A percentile compares a stretch with the other conserved stretches of the same genome.
Conservation (phyloP, 2,329 filamentous ascomycete genomes). For the Aspergillus pseudotamarii region DNA sequence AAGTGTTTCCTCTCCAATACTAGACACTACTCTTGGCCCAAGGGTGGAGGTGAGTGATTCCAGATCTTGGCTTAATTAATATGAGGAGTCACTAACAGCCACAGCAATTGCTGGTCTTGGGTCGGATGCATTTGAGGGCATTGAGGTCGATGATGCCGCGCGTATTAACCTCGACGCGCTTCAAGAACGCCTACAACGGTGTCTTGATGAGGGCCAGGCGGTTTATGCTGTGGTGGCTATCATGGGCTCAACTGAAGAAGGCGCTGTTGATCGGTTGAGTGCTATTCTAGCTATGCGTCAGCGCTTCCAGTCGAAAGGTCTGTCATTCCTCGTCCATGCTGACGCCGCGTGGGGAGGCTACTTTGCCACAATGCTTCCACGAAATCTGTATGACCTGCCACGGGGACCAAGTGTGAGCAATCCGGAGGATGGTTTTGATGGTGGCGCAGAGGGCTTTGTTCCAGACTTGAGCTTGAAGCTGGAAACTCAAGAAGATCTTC, state of each 20-base stretch:
- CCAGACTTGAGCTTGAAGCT: constrained; percentile 18
- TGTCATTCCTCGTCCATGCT: constrained; percentile 51
- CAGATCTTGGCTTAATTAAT: not conserved
- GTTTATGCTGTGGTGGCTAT: constrained; percentile 52
- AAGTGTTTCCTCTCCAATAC: constrained; percentile 46
- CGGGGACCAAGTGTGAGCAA: not conserved
- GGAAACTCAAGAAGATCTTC: constrained; percentile 41
- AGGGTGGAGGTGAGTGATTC: constrained; percentile 41
- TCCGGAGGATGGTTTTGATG: not conserved
- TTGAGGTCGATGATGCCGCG: constrained; percentile 45
- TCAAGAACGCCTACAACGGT: constrained; percentile 6
- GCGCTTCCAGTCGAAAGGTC: constrained; percentile 46
- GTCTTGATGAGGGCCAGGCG: constrained; percentile 31
- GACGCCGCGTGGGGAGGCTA: constrained; percentile 58
- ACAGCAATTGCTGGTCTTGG: constrained; percentile 50
- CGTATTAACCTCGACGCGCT: constrained; percentile 39
- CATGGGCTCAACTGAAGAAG: constrained; percentile 55
- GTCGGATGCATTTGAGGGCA: constrained; percentile 32
- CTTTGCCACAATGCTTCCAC: constrained; percentile 49
- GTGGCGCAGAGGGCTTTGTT: constrained; percentile 21
- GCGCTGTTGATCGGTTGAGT: constrained; percentile 48
- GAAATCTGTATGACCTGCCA: constrained; percentile 11
- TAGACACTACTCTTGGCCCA: constrained; percentile 54
- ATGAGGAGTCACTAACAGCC: not conserved
- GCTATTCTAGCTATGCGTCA: constrained; percentile 45